Percentiles rank a stretch among this genome's conserved stretches.
Evolutionary conservation across 257 asterid species (phyloP).

Genomic region (Jasminum sambac): DNA sequence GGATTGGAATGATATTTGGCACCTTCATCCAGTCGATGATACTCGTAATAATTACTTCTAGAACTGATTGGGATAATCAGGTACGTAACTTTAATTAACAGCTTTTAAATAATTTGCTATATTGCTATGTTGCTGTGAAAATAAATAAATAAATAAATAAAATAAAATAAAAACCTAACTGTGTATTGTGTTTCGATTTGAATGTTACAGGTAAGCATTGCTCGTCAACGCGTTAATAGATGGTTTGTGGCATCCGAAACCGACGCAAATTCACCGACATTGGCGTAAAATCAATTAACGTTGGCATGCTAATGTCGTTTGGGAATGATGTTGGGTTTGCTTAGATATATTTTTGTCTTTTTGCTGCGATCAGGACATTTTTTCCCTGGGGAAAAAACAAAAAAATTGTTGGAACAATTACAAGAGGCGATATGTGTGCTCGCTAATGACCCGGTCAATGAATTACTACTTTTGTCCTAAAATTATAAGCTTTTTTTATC

Average conservation of each 20-base stretch:
- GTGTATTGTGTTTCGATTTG: background rate
- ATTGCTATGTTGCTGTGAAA: background rate
- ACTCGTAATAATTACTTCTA: conserved; percentile 39
- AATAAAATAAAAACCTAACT: no score
- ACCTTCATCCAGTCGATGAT: conserved; percentile 51
- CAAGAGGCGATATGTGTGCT: no score
- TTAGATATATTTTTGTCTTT: no score
- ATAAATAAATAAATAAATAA: background rate
- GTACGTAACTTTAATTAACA: conserved; percentile 18
- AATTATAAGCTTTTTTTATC: no score
- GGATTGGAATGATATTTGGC: conserved; percentile 71
- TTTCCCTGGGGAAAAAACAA: no score
- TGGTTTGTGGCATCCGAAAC: conserved; percentile 41
- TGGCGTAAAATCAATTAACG: conserved; percentile 11
- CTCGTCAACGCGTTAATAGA: conserved; percentile 39
- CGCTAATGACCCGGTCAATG: no score
- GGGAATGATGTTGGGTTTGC: no score
- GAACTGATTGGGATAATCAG: conserved; percentile 70
- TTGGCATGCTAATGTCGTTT: no score
- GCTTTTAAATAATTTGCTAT: background rate
- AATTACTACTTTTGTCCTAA: no score
- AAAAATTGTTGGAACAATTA: no score
- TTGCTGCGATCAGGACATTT: no score
- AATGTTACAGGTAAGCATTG: conserved; percentile 31
- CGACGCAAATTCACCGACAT: conserved; percentile 21